Evolutionary conservation across 2,329 filamentous ascomycete genomes (phyloP).

Genomic region (Penicillium fuscoglaucum): DNA sequence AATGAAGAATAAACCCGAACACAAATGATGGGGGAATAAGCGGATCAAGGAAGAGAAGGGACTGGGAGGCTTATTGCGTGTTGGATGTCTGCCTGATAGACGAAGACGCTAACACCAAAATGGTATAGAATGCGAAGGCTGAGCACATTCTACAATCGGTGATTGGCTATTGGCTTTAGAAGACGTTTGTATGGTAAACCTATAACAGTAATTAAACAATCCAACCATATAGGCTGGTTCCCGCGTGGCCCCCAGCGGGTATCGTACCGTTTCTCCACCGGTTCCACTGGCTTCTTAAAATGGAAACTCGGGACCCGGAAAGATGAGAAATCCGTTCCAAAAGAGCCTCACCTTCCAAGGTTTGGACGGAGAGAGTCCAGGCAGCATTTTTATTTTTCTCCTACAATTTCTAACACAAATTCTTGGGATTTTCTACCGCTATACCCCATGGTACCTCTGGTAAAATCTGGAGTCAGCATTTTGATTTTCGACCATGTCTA

Average conservation of each 20-base stretch:
- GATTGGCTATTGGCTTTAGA: slow-evolving; percentile 23
- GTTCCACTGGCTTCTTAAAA: slow-evolving; percentile 11
- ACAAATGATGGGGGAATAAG: slow-evolving; percentile 8
- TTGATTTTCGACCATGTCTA: not conserved
- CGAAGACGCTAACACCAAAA: slow-evolving; percentile 28
- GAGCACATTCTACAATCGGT: slow-evolving; percentile 13
- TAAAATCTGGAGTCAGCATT: not conserved
- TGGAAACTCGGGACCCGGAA: slow-evolving; percentile 9
- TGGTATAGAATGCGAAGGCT: slow-evolving; percentile 25
- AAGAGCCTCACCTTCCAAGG: slow-evolving; percentile 7
- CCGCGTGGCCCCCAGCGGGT: slow-evolving; percentile 1
- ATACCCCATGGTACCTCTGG: too few relatives aligned
- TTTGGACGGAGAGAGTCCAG: not conserved
- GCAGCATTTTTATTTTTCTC: not conserved
- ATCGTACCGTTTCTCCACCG: slow-evolving; percentile 8
- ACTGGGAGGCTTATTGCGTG: slow-evolving; percentile 25
- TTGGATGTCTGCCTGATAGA: slow-evolving; percentile 44
- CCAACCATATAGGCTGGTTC: slow-evolving; percentile 1
- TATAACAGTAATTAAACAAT: not conserved
- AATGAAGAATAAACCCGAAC: slow-evolving; percentile 17
- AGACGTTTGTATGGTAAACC: not conserved
- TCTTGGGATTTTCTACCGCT: not conserved
- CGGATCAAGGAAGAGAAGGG: slow-evolving; percentile 24
- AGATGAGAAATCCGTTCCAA: not conserved
- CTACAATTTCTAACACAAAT: not conserved